Percentiles rank a stretch among this genome's conserved stretches.
Evolutionary conservation across 192 early-diverging fungal species (phyloP).

Genomic region (Coemansia reversa): DNA sequence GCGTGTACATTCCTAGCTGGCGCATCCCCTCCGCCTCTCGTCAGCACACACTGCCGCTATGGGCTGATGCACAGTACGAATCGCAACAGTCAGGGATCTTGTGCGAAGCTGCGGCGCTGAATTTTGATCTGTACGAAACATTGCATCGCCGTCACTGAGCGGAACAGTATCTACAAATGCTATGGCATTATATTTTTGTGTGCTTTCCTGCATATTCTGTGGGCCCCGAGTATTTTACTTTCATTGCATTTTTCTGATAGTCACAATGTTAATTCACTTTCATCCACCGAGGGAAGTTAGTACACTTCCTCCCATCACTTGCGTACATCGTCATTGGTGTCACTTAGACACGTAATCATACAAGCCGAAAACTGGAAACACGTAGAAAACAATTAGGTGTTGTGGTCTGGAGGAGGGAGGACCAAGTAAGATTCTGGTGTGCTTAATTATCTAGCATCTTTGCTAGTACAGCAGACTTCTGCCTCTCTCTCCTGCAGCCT

Average conservation of each 20-base stretch:
- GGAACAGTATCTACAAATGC: neutral
- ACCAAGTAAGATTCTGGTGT: neutral
- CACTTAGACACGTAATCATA: constrained; percentile 3
- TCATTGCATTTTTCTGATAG: neutral
- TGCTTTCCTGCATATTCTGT: too few relatives aligned
- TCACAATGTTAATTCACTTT: constrained; percentile 1
- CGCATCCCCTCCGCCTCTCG: constrained; percentile 16
- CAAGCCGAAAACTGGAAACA: constrained; percentile 1
- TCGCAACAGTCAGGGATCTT: constrained; percentile 40
- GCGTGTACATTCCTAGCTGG: constrained; percentile 53
- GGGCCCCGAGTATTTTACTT: neutral
- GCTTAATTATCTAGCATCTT: neutral
- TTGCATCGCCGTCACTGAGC: constrained; percentile 32
- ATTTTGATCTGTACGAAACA: constrained; percentile 53
- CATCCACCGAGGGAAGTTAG: neutral
- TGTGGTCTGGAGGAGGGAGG: neutral
- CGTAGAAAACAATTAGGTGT: neutral
- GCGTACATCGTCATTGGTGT: neutral
- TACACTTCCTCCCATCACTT: neutral
- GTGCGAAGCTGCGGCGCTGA: constrained; percentile 51
- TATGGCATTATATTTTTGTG: neutral
- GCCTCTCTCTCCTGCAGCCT: neutral
- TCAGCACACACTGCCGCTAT: constrained; percentile 16
- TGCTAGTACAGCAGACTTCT: neutral
- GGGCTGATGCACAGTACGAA: constrained; percentile 30